These are phyloP conservation scores for Peniophora sp. DNA, from an alignment of 1,284 basidiomycete genomes.

Conservation along the genomic window DNA sequence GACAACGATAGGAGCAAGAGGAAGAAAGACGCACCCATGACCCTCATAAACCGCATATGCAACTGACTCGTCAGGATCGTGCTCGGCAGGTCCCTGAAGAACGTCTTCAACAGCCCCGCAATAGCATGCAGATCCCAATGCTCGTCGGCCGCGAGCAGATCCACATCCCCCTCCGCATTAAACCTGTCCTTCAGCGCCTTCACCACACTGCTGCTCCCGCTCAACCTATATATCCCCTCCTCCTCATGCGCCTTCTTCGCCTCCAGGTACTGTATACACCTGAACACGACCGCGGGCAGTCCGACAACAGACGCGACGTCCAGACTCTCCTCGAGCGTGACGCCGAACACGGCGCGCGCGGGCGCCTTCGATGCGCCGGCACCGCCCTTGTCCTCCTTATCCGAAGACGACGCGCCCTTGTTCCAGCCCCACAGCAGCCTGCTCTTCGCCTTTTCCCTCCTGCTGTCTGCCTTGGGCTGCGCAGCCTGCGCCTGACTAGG, in stretches of 20 bases:
- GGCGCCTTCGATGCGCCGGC: slow-evolving; percentile 24
- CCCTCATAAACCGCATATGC: slow-evolving; percentile 80
- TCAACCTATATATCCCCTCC: slow-evolving; percentile 95
- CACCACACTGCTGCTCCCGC: slow-evolving; percentile 89
- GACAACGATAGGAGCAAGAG: slow-evolving; percentile 7
- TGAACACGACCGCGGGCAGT: slow-evolving; percentile 91
- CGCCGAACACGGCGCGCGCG: slow-evolving; percentile 82
- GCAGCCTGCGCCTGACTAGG: slow-evolving; percentile 20
- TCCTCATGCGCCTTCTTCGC: slow-evolving; percentile 89
- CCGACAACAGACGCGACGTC: slow-evolving; percentile 84
- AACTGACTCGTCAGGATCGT: slow-evolving; percentile 89
- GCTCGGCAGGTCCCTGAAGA: slow-evolving; percentile 82
- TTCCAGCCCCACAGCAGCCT: slow-evolving; percentile 82
- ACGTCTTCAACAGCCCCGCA: slow-evolving; percentile 86
- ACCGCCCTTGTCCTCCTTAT: not conserved
- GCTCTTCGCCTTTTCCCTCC: slow-evolving; percentile 85
- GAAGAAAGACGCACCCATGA: slow-evolving; percentile 67
- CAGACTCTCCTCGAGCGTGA: slow-evolving; percentile 82
- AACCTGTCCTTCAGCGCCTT: slow-evolving; percentile 91
- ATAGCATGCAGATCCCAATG: slow-evolving; percentile 95
- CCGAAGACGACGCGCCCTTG: slow-evolving; percentile 25
- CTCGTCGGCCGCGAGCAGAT: slow-evolving; percentile 79
- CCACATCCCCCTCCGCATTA: slow-evolving; percentile 88
- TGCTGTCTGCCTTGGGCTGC: slow-evolving; percentile 19
- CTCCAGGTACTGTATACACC: slow-evolving; percentile 88